Base-by-base conservation (phyloP, 2,329 filamentous ascomycete genomes). In the Trichoderma koningii region DNA sequence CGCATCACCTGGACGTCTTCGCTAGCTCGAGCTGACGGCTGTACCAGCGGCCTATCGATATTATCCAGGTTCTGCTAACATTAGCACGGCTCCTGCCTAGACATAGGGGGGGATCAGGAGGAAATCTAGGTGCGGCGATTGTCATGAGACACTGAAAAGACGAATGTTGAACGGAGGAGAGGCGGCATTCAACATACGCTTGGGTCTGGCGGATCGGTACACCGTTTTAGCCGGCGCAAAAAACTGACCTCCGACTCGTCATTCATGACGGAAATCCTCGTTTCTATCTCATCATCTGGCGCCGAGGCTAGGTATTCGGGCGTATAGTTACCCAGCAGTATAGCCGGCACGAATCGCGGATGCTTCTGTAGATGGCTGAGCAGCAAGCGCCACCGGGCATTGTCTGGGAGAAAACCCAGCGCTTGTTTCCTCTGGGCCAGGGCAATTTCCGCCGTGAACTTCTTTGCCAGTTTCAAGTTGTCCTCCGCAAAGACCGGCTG, bases 1-100 rank as follows among this genome's bases (percentile, higher is more conserved):
- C 70, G 71, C 72, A 79, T 74, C 17, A 76, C 73, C 55, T 71
- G 70, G 45, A 74, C 66, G 50, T 77, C 76, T 34, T 76, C 73
- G 14, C 41, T 67, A 6, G 60, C 28, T 51, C 56, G 64, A 9
- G 55, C 57, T 17, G 55, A 64, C 9, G 10, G 14, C 21, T 70
- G 61, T 10, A 60, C 51, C 55, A 65, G 69, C 17, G 67, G 61
- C 45, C 73, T 72, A 51, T 67, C 55, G 38, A 76, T 73, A 45
- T 74, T 77, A 12, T 68, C 69, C 26, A 77, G 62, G 59, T 76
- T 77, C 77, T 79, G 63, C 42, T 34, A 7, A 50, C 55, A 21
- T 51, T 51, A 51, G 55, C n/a, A 12, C 15, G 17, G 26, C 17
- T 17, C 45, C 41, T 30, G 26, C 30, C 12, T 4, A 21, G 38